Percentiles rank a stretch among this genome's conserved stretches.
Evolutionary conservation across 2,329 filamentous ascomycete species (phyloP).

Genomic region (Emergomyces orientalis): DNA sequence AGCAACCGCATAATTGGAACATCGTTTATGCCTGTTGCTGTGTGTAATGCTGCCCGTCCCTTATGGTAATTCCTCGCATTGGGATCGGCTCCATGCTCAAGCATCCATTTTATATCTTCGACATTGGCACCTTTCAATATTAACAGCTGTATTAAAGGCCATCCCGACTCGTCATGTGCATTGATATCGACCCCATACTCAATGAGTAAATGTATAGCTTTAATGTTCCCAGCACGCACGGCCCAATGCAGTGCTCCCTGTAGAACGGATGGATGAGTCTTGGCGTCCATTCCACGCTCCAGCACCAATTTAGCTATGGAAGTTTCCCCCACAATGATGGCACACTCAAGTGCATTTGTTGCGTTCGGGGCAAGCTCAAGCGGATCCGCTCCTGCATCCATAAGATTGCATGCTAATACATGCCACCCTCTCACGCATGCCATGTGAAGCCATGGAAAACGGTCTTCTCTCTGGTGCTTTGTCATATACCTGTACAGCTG

Average conservation of each 20-base stretch:
- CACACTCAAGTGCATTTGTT: not conserved
- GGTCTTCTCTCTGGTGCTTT: not conserved
- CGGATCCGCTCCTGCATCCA: not conserved
- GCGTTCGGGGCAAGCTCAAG: not conserved
- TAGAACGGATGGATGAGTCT: not conserved
- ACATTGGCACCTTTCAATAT: not conserved
- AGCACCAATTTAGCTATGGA: not conserved
- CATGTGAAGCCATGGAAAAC: not conserved
- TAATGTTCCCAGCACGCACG: not conserved
- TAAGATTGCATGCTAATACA: not conserved
- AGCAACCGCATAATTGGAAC: not conserved
- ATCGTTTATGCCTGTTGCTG: not conserved
- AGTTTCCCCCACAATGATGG: not conserved
- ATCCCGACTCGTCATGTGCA: not conserved
- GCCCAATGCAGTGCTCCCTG: not conserved
- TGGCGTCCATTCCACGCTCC: not conserved
- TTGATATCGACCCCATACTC: not conserved
- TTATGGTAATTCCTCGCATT: not conserved
- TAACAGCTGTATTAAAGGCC: not conserved
- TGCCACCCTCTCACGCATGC: not conserved
- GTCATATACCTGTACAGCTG: not conserved
- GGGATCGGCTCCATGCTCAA: not conserved
- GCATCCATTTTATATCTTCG: not conserved
- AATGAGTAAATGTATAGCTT: not conserved
- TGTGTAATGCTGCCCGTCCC: not conserved